These are phyloP conservation scores for Cadophora sp. DNA, from an alignment of 2,329 filamentous ascomycete genomes.

Conservation along the genomic window DNA sequence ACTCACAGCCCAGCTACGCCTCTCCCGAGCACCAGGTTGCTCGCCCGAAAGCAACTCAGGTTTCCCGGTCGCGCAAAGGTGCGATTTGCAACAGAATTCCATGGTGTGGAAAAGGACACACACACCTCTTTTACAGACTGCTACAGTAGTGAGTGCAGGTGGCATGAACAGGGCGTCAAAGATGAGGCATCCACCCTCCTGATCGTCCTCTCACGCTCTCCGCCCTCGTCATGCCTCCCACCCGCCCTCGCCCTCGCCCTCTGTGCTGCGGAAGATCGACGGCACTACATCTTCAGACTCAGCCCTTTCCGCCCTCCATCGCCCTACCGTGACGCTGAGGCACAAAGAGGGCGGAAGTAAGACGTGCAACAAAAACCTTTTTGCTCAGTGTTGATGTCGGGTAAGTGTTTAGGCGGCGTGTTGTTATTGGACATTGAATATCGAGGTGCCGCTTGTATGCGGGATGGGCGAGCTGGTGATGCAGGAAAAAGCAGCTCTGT, in stretches of 20 bases:
- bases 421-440: constrained; percentile 21
- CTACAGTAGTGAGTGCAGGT: not conserved
- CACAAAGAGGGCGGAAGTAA: constrained; percentile 24
- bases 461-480: not conserved
- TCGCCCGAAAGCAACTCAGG: constrained; percentile 15
- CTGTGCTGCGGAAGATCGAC: not conserved
- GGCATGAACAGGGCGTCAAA: constrained; percentile 16
- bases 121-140: not conserved
- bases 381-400: constrained; percentile 4
- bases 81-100: constrained; percentile 29
- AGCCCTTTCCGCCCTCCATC: constrained; percentile 10
- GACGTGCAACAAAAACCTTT: constrained; percentile 31
- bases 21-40: constrained; percentile 18
- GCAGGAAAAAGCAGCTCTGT: not conserved
- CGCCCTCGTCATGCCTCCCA: not conserved
- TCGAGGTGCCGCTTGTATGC: not conserved
- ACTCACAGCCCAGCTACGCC: constrained; percentile 15
- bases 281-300: not conserved
- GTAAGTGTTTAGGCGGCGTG: constrained; percentile 32
- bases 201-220: too few relatives aligned
- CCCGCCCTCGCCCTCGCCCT: not conserved
- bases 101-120: not conserved
- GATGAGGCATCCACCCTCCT: constrained; percentile 6
- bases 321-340: not conserved
- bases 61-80: constrained; percentile 29